Evolutionary conservation across 2,329 filamentous ascomycete genomes (phyloP).

Genomic region (Ascochyta koolunga): DNA sequence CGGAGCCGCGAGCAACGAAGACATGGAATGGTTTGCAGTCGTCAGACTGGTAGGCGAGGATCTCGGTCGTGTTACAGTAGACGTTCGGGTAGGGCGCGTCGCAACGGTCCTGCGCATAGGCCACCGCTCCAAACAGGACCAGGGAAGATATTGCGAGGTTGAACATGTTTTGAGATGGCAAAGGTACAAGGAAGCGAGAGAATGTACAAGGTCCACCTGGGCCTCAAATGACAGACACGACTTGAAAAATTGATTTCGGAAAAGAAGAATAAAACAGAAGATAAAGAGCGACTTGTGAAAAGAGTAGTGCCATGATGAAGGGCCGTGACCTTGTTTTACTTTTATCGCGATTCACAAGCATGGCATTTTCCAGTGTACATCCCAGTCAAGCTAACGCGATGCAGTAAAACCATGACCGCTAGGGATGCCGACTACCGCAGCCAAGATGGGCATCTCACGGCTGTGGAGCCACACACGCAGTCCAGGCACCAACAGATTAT

Average conservation of each 20-base stretch:
- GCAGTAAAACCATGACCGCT: neutral
- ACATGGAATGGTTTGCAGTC: slow-evolving; percentile 35
- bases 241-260: neutral
- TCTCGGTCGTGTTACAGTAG: slow-evolving; percentile 33
- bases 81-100: slow-evolving; percentile 27
- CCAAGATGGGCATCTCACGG: slow-evolving; percentile 7
- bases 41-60: slow-evolving; percentile 26
- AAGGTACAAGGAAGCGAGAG: neutral
- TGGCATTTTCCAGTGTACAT: slow-evolving; percentile 1
- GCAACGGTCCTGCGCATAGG: slow-evolving; percentile 30
- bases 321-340: slow-evolving; percentile 11
- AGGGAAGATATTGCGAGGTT: slow-evolving; percentile 20
- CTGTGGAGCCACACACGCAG: slow-evolving; percentile 9
- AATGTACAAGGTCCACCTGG: neutral
- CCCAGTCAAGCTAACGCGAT: slow-evolving; percentile 7
- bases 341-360: slow-evolving; percentile 10
- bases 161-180: slow-evolving; percentile 6
- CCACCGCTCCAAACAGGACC: slow-evolving; percentile 16
- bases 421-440: slow-evolving; percentile 11
- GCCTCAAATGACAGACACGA: slow-evolving; percentile 1
- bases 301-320: slow-evolving; percentile 2
- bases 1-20: slow-evolving; percentile 37
- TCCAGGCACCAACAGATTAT: slow-evolving; percentile 11
- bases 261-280: neutral
- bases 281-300: neutral